phyloP scores from a whole-genome alignment of 1,284 basidiomycete genomes.

The Earliella scabrosa region DNA sequence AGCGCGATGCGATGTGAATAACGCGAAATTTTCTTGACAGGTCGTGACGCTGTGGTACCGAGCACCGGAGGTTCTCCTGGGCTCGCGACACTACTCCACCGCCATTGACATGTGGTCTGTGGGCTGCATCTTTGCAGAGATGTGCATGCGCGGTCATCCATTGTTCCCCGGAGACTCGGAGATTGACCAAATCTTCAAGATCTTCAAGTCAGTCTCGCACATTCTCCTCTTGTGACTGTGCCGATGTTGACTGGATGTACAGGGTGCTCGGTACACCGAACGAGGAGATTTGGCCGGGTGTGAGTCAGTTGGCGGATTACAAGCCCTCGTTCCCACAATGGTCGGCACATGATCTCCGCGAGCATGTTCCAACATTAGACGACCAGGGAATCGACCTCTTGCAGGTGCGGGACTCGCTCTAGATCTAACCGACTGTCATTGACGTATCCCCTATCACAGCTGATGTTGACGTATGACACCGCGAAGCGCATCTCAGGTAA shows the following conservation, averaged over 20 bases:
- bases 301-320: conserved; percentile 91
- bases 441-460: conserved; percentile 41
- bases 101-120: conserved; percentile 99
- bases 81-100: conserved; percentile 95
- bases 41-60: conserved; percentile 99
- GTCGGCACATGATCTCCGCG: conserved; percentile 71
- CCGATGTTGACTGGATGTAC: neutral
- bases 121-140: conserved; percentile 93
- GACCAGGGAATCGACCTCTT: conserved; percentile 80
- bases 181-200: conserved; percentile 99
- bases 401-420: conserved; percentile 48
- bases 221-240: neutral
- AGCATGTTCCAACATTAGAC: conserved; percentile 72
- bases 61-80: conserved; percentile 95
- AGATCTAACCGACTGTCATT: neutral
- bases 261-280: conserved; percentile 95
- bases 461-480: conserved; percentile 90
- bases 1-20: too few species aligned
- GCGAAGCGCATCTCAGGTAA: conserved; percentile 91
- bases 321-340: conserved; percentile 98
- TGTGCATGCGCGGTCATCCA: conserved; percentile 87
- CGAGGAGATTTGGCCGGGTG: conserved; percentile 92
- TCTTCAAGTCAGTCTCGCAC: conserved; percentile 78
- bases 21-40: conserved; percentile 47
- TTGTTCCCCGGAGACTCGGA: conserved; percentile 99